phyloP scores from a whole-genome alignment of 2,329 filamentous ascomycete species.

The Xylariomycetidae sp. region DNA sequence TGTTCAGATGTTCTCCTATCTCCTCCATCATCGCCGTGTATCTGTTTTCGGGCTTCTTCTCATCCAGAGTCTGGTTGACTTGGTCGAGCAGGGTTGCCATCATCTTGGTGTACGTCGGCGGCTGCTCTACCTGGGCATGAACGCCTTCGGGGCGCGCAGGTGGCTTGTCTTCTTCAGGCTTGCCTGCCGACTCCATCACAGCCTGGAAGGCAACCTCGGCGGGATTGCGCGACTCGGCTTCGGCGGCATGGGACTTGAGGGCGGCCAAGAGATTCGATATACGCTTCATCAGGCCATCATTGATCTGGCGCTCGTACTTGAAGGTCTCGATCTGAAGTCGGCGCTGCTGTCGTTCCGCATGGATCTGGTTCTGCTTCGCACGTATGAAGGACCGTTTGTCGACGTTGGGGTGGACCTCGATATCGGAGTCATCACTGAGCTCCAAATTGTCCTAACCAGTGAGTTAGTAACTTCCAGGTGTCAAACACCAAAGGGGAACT shows the following conservation, averaged over 20 bases:
- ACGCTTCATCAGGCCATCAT: conserved; percentile 80
- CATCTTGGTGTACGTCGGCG: conserved; percentile 92
- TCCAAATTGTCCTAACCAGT: conserved; percentile 70
- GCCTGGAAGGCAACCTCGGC: conserved; percentile 84
- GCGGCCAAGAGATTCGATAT: conserved; percentile 73
- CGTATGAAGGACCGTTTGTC: conserved; percentile 98
- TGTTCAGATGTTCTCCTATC: conserved; percentile 67
- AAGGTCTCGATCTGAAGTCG: conserved; percentile 84
- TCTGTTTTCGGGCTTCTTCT: conserved; percentile 62
- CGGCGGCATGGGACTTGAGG: conserved; percentile 66
- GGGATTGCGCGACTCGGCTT: conserved; percentile 58
- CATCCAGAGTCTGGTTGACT: conserved; percentile 78
- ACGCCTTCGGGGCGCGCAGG: conserved; percentile 72
- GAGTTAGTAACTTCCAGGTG: conserved; percentile 6
- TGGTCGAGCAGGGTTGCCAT: conserved; percentile 94
- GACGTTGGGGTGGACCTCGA: conserved; percentile 98
- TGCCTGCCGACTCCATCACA: conserved; percentile 74
- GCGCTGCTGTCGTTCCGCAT: conserved; percentile 79
- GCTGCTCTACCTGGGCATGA: conserved; percentile 64
- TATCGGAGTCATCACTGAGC: conserved; percentile 95
- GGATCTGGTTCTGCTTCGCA: conserved; percentile 96
- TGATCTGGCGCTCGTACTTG: conserved; percentile 89
- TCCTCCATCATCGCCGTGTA: conserved; percentile 74
- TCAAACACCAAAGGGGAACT: background rate
- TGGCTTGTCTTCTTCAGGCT: conserved; percentile 68